Base-by-base conservation (phyloP, 805 yeast species). In the Nakazawaea anatomiae region DNA sequence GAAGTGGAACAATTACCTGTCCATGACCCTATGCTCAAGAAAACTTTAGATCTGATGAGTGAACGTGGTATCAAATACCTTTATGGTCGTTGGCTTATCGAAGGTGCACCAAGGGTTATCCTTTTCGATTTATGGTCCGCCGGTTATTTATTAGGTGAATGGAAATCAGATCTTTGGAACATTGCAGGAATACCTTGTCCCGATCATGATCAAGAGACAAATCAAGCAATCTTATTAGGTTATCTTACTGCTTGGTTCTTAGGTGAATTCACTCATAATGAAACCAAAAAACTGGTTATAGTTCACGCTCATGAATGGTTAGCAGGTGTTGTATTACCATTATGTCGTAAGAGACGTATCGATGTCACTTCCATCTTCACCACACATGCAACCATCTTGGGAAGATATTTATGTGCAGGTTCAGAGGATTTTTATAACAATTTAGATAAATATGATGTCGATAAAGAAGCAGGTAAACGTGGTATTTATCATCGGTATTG, bases 291-390 rank as follows among this genome's bases (percentile, higher is more conserved):
- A 59, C 97, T 98, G 0, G 90, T 94, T 47, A 84, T 92, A 54
- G 84, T 94, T 51, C 99, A 92, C 65, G 91, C 87, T 67, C 99
- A 92, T 72, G 99, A 92, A 72, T 92, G 99, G 99, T 77, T 92
- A 52, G 97, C 99, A 1, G 97, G 98, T 59, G 90, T 94, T 44
- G 96, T 96, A 0, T 73, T 94, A 54, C 97, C 99, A 0, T 74
- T 92, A 52, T 90, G 97, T 67, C 77, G 96, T 61, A 89, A 89
- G 68, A 82, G 98, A 62, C 80, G 89, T 61, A 85, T 92, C 53
- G 99, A 92, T 62, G 90, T 89, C 54, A 89, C 96, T 53, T 91
- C 99, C 29, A 86, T 92, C 56, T 92, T 92, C 75, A 92, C 99
- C 39, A 92, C 99, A 27, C 99, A 92, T 68, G 99, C 99, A 3